These are phyloP conservation scores for Pythium volutum DNA, from an alignment of 352 stramenopile genomes.

Conservation along the genomic window DNA sequence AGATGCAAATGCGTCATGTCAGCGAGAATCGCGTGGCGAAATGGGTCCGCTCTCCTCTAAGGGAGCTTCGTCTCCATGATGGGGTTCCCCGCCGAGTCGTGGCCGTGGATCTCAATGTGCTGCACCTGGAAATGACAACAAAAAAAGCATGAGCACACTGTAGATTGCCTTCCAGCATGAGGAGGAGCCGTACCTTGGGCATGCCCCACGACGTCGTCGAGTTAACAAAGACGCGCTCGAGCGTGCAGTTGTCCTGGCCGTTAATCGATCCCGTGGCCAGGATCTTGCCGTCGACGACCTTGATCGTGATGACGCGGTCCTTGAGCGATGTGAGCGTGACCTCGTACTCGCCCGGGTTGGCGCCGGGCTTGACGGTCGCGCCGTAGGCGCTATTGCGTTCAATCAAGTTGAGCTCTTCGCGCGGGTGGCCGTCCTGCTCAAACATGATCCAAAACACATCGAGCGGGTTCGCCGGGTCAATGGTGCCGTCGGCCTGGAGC, in stretches of 20 bases:
- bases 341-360: conserved; percentile 70
- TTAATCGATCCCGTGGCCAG: conserved; percentile 72
- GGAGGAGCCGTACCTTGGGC: conserved; percentile 48
- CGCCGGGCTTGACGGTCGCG: conserved; percentile 63
- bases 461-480: conserved; percentile 66
- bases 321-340: conserved; percentile 79
- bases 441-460: conserved; percentile 91
- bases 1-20: no score
- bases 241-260: conserved; percentile 58
- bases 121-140: conserved; percentile 40
- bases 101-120: conserved; percentile 87
- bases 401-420: conserved; percentile 86
- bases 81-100: conserved; percentile 51
- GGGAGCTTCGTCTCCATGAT: conserved; percentile 87
- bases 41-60: conserved; percentile 27
- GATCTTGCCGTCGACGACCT: conserved; percentile 72
- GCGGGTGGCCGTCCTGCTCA: conserved; percentile 75
- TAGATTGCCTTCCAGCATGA: not conserved
- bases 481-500: conserved; percentile 56
- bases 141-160: not conserved
- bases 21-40: not conserved
- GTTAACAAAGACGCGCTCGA: conserved; percentile 82
- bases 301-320: conserved; percentile 74
- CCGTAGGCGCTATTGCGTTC: conserved; percentile 86
- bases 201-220: conserved; percentile 86